These are phyloP conservation scores for Scutellaria galericulata DNA, from an alignment of 257 asterid species.

Conservation along the genomic window DNA sequence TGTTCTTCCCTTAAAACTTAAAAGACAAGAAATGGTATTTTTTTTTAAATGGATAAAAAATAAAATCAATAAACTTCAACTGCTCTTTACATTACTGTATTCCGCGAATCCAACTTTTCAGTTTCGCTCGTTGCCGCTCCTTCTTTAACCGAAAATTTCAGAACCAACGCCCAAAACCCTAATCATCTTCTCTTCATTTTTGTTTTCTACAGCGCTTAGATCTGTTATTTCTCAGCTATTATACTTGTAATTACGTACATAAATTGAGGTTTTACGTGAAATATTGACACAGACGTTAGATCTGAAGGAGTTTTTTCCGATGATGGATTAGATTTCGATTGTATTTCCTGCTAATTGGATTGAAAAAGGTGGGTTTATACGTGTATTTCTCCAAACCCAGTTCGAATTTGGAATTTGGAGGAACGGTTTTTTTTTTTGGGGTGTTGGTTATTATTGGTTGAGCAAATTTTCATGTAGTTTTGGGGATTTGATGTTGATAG, in stretches of 20 bases:
- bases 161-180: slow-evolving; percentile 54
- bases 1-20: slow-evolving; percentile 34
- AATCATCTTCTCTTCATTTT: slow-evolving; percentile 20
- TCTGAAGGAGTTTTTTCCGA: slow-evolving; percentile 41
- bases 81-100: slow-evolving; percentile 28
- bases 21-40: slow-evolving; percentile 36
- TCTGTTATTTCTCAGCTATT: slow-evolving; percentile 43
- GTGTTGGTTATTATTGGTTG: slow-evolving; percentile 28
- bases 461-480: background rate
- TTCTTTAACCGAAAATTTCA: slow-evolving; percentile 38
- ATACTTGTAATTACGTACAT: slow-evolving; percentile 3
- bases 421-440: slow-evolving; percentile 8
- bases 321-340: slow-evolving; percentile 38
- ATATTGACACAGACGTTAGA: slow-evolving; percentile 38
- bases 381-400: background rate
- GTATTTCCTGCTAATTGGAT: slow-evolving; percentile 43
- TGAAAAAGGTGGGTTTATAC: slow-evolving; percentile 39
- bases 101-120: slow-evolving; percentile 65
- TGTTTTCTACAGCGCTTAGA: slow-evolving; percentile 44
- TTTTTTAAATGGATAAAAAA: background rate
- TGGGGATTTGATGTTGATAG: background rate
- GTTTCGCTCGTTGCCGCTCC: slow-evolving; percentile 67
- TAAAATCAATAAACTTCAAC: slow-evolving; percentile 25
- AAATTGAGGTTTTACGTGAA: slow-evolving; percentile 23
- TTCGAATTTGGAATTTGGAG: slow-evolving; percentile 32